Evolutionary conservation across 768 basidiomycete genomes (phyloP), one percentile per base, ranked within the genome.

Genomic region (Kwoniella sp.): DNA sequence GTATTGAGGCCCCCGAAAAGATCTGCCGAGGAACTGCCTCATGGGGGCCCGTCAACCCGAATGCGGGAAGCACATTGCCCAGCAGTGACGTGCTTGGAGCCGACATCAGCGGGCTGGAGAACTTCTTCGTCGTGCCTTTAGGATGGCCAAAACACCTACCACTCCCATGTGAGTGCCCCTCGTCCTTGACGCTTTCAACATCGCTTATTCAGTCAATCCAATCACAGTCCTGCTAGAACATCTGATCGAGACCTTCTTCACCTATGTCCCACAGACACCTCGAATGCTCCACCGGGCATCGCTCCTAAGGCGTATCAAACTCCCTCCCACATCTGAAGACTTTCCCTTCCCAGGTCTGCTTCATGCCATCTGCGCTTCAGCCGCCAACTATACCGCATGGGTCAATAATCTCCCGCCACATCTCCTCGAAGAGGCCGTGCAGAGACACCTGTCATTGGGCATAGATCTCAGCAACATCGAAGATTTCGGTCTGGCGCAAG

Each of bases 301-400:
- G 23, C 87, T 91, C 61, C 76, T 87, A 70, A 75, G 80, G 10
- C 78, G 82, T 0, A 79, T 90, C 34, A 74, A 80, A 0, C 75
- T 87, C 4, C 81, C 85, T 0, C 84, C 85, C 0, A 79, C 77
- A 20, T 84, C 88, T 59, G 80, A 82, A 3, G 81, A 83, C 50
- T 92, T 89, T 63, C 89, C 89, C 7, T 78, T 80, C 27, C 68
- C 80, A 5, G 79, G 84, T 8, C 74, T 89, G 33, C 79, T 92
- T 0, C 89, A 92, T 66, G 87, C 87, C n/a, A 86, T 92, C 43
- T 89, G 88, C 72, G 88, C 87, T 1, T 78, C 84, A 29, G 84
- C 85, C 14, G 84, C 86, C 51, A 75, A 84, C 19, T 88, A 88
- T 59, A 88, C 86, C 1, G 82, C 83, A 14, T 83, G 67, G 55